These are phyloP conservation scores for Fusarium denticulatum DNA, from an alignment of 2,329 filamentous ascomycete genomes.

Conservation along the genomic window DNA sequence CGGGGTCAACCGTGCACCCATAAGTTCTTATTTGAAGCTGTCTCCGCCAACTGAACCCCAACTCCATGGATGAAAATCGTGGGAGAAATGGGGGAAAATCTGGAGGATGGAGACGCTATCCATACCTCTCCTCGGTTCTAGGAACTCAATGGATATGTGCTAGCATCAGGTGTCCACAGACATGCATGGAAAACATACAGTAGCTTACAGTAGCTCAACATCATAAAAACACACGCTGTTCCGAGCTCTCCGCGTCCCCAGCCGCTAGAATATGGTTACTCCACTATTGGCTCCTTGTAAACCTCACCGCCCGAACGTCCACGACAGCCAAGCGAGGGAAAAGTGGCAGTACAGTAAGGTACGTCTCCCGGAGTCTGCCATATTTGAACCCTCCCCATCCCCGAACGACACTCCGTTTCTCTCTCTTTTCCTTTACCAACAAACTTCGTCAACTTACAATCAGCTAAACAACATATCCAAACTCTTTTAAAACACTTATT, in stretches of 20 bases:
- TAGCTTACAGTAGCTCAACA: slow-evolving; percentile 21
- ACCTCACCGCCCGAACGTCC: slow-evolving; percentile 35
- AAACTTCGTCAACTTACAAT: slow-evolving; percentile 16
- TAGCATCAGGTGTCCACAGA: slow-evolving; percentile 33
- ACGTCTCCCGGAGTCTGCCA: slow-evolving; percentile 3
- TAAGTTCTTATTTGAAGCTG: background rate
- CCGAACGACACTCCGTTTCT: slow-evolving; percentile 10
- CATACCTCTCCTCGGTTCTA: slow-evolving; percentile 11
- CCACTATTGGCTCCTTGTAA: slow-evolving; percentile 39
- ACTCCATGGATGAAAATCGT: background rate
- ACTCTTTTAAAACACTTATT: slow-evolving; percentile 10
- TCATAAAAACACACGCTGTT: slow-evolving; percentile 1
- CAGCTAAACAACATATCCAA: slow-evolving; percentile 4
- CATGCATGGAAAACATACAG: slow-evolving; percentile 21
- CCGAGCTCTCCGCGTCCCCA: slow-evolving; percentile 33
- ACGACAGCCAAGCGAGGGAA: slow-evolving; percentile 9
- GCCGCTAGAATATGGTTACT: slow-evolving; percentile 41
- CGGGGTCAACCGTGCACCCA: background rate
- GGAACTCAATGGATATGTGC: background rate
- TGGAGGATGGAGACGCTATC: slow-evolving; percentile 4
- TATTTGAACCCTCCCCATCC: slow-evolving; percentile 39
- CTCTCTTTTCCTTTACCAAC: slow-evolving; percentile 25
- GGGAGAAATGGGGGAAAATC: slow-evolving; percentile 23
- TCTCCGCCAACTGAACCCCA: slow-evolving; percentile 6
- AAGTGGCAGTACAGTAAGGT: slow-evolving; percentile 19